A percentile compares a stretch with the other conserved stretches of the same genome.
phyloP scores from a whole-genome alignment of 1,139 yeast species.

The Pichia sp. region DNA sequence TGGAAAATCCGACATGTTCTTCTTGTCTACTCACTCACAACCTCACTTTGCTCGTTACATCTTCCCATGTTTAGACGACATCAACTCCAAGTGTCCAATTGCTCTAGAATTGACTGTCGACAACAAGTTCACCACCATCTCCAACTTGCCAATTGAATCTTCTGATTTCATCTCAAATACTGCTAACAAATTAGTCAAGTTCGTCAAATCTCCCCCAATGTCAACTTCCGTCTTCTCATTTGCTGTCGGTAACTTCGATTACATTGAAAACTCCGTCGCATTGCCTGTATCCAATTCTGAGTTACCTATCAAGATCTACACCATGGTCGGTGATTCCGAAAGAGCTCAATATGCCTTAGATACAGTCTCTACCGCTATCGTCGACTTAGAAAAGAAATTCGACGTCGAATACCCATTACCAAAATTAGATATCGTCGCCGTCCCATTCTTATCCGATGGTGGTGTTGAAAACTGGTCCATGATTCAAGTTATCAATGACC shows the following conservation, averaged over 20 bases:
- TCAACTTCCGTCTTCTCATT: conserved; percentile 64
- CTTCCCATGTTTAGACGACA: conserved; percentile 68
- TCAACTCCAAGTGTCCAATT: conserved; percentile 50
- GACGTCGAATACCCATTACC: conserved; percentile 50
- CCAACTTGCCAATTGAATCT: conserved; percentile 42
- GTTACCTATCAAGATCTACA: conserved; percentile 50
- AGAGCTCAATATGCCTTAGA: conserved; percentile 47
- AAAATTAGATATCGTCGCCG: conserved; percentile 62
- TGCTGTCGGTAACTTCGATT: conserved; percentile 62
- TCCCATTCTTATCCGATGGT: conserved; percentile 71
- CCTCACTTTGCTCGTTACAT: conserved; percentile 61
- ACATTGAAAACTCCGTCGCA: conserved; percentile 37
- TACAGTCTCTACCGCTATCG: conserved; percentile 45
- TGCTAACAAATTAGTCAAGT: conserved; percentile 37
- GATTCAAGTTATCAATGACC: conserved; percentile 55
- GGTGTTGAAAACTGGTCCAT: conserved; percentile 82
- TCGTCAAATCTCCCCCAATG: conserved; percentile 56
- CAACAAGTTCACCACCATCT: conserved; percentile 46
- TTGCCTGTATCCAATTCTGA: conserved; percentile 24
- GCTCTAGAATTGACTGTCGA: conserved; percentile 46
- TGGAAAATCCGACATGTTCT: conserved; percentile 46
- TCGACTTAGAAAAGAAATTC: conserved; percentile 43
- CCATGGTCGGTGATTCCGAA: conserved; percentile 52
- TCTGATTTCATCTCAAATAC: conserved; percentile 25
- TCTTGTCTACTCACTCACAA: conserved; percentile 69